Conservation (phyloP, 306 rosid species). For the Prunus mume region DNA sequence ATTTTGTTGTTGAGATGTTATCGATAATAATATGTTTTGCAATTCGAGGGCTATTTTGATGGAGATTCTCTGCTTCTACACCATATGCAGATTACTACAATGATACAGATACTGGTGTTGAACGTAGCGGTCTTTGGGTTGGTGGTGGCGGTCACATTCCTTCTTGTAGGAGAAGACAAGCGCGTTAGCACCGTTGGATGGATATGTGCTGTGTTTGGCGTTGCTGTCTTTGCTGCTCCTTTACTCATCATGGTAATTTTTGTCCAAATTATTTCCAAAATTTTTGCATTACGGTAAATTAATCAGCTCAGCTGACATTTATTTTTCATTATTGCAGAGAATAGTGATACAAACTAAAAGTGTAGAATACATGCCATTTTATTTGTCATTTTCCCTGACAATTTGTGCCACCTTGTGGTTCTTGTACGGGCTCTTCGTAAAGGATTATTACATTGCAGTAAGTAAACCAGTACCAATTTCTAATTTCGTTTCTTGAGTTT, state of each 20-base stretch:
- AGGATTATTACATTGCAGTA: slow-evolving; percentile 58
- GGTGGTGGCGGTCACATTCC: slow-evolving; percentile 28
- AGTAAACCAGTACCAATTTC: slow-evolving; percentile 9
- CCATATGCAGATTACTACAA: slow-evolving; percentile 39
- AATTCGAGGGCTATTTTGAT: not conserved
- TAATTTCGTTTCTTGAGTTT: not conserved
- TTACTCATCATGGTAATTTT: slow-evolving; percentile 57
- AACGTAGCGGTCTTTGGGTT: slow-evolving; percentile 35
- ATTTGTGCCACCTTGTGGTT: slow-evolving; percentile 60
- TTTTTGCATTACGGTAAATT: not conserved
- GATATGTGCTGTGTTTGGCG: slow-evolving; percentile 54
- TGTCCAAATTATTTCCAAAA: not conserved
- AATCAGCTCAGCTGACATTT: not conserved
- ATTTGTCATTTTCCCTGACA: slow-evolving; percentile 51
- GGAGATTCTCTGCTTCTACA: not conserved
- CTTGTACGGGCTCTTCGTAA: slow-evolving; percentile 54
- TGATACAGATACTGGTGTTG: slow-evolving; percentile 33
- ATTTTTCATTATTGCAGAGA: slow-evolving; percentile 41
- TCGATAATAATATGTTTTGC: not conserved
- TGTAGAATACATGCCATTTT: slow-evolving; percentile 61
- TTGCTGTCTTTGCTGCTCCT: slow-evolving; percentile 73
- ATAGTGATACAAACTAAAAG: slow-evolving; percentile 58
- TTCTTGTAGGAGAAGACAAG: slow-evolving; percentile 24
- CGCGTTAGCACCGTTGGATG: slow-evolving; percentile 51
- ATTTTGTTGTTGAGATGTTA: too few relatives aligned